Base-by-base conservation (phyloP, 2,329 filamentous ascomycete genomes). In the Rhinocladiella similis region DNA sequence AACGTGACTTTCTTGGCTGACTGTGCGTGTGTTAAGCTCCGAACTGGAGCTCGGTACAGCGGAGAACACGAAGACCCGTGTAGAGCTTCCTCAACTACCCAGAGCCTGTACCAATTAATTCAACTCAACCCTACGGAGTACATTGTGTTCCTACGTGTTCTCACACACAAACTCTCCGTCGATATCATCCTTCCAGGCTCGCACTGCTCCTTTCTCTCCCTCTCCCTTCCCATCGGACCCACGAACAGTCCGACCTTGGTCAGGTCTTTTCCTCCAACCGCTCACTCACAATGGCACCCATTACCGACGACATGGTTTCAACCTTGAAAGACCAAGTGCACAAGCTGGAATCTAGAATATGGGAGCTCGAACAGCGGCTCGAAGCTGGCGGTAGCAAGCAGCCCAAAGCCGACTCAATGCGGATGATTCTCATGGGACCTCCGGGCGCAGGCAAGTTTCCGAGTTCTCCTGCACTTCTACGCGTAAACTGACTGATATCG, bases 401-500 rank as follows among this genome's bases (percentile, higher is more conserved):
- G 68, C 81, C 80, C 61, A 35, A 75, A 59, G 66, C 80, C 38
- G 81, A 87, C 66, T 83, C 88, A 70, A 84, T 99, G 76, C 88
- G 94, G 78, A 96, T 99, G 89, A 91, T 99, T 69, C 80, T 99
- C 70, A 97, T 99, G 80, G 94, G 94, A 36, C 94, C 94, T 72
- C 94, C 94, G 55, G 94, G 94, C 75, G 94, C 94, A 76, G 94
- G 94, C 97, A 84, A 68, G 89, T 55, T 50, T 61, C 53, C 59
- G 66, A 54, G 57, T 20, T 59, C 51, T 47, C 56, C 16, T 27
- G 9, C 3, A 3, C 12, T 47, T 41, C 43, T 22, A 35, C 54
- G 47, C 43, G 45, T 53, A 29, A 29, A 35, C 54, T 53, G 49
- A 58, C 54, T 53, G 57, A 65, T 65, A 70, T 42, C 55, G 48